phyloP scores from a whole-genome alignment of 2,329 filamentous ascomycete genomes.

The Ophiostoma sp. region DNA sequence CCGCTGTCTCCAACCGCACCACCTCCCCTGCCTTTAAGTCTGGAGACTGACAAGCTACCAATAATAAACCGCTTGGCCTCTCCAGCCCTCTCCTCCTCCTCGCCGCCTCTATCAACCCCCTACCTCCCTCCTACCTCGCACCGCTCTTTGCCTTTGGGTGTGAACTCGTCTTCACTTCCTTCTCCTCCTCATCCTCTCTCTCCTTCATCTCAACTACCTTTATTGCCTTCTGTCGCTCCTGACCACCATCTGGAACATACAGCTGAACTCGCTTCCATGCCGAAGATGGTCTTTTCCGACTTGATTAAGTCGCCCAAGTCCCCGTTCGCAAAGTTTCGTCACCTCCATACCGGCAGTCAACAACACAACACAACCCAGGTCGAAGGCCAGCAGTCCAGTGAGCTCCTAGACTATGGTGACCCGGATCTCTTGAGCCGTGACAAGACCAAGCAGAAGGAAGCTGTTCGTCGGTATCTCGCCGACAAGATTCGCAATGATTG shows the following conservation, averaged over 20 bases:
- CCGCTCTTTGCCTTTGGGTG: slow-evolving; percentile 7
- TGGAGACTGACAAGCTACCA: background rate
- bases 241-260: background rate
- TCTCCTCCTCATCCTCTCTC: background rate
- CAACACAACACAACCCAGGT: slow-evolving; percentile 30
- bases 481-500: slow-evolving; percentile 60
- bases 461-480: slow-evolving; percentile 56
- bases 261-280: slow-evolving; percentile 23
- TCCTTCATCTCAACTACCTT: background rate
- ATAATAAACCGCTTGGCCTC: slow-evolving; percentile 16
- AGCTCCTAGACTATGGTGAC: slow-evolving; percentile 49
- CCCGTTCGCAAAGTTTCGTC: slow-evolving; percentile 54
- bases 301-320: slow-evolving; percentile 58
- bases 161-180: background rate
- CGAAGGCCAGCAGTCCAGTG: background rate
- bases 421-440: slow-evolving; percentile 63
- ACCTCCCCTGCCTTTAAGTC: background rate
- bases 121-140: background rate
- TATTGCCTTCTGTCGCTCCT: background rate
- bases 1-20: background rate
- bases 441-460: slow-evolving; percentile 63
- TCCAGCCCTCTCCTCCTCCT: slow-evolving; percentile 10
- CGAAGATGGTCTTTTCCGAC: slow-evolving; percentile 60
- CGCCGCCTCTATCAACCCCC: background rate
- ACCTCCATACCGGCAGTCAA: slow-evolving; percentile 37